phyloP scores from a whole-genome alignment of 139 green algal species.

The Asterochloris erici region DNA sequence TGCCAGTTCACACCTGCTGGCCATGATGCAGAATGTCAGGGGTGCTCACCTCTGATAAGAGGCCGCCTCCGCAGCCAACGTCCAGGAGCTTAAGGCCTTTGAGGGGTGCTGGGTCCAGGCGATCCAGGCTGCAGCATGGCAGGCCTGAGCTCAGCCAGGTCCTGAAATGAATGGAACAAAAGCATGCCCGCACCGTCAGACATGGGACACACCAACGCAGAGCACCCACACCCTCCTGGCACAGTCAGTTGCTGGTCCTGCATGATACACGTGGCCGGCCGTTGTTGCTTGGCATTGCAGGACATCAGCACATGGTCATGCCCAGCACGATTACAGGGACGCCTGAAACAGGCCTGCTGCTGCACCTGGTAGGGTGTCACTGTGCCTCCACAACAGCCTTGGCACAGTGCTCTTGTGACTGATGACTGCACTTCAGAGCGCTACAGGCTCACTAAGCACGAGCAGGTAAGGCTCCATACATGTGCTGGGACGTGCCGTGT shows the following conservation, averaged over 20 bases:
- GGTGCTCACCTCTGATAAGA: constrained; percentile 61
- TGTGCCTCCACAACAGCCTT: too few species aligned
- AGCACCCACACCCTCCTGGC: not conserved
- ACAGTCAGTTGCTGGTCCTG: not conserved
- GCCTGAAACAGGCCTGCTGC: too few species aligned
- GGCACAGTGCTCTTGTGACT: too few species aligned
- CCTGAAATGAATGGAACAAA: not conserved
- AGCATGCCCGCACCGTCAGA: not conserved
- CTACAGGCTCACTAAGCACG: not conserved
- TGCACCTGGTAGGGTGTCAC: too few species aligned
- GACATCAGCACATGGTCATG: not conserved
- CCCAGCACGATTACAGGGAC: not conserved
- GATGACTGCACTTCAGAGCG: too few species aligned
- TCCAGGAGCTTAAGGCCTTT: constrained; percentile 64
- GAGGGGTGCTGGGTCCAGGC: constrained; percentile 21
- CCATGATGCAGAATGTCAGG: not conserved
- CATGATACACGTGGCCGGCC: not conserved
- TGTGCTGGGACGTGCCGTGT: not conserved
- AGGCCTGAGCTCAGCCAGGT: not conserved
- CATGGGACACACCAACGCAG: not conserved
- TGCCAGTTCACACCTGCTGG: too few species aligned
- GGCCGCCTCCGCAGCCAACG: constrained; percentile 87
- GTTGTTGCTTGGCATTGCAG: not conserved
- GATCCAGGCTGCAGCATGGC: constrained; percentile 6
- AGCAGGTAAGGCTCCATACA: not conserved